Evolutionary conservation across 2,329 filamentous ascomycete genomes (phyloP), one percentile per base, ranked within the genome.

Genomic region (Stemphylium vesicarium): DNA sequence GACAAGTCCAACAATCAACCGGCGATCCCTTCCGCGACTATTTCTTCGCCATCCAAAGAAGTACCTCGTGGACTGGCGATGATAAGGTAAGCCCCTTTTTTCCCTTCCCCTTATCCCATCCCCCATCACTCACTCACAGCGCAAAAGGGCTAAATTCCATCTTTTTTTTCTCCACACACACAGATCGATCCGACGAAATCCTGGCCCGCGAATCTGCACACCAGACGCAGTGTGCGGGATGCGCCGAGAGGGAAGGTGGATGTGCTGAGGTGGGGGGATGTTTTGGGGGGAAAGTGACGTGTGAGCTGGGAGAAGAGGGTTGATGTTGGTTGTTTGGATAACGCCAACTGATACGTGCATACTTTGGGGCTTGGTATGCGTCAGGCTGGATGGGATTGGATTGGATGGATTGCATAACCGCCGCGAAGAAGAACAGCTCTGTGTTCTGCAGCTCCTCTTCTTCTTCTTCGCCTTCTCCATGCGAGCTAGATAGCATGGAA

Each of bases 11-110:
- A 42, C 37, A 40, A 6, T 12, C 31, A 9, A 53, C 18, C 1
- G 56, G 63, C 26, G 66, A 71, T 20, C 46, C 45, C 10, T 70
- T 53, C 13, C 62, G 62, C 20, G 63, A 70, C 43, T 71, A 56
- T 33, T 18, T 52, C 15, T 59, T 57, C 32, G 60, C 55, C 2
- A 37, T 56, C 11, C 43, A 58, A 35, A 56, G 60, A 5, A 31
- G 45, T 20, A 67, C 63, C 1, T 62, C 62, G 1, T 56, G 50
- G 11, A 71, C 63, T 0, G 70, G 65, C 4, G 68, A 58, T 38
- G 63, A 47, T 1, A 39, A 45, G 31, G 69, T 70, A 59, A 65
- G 66, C 22, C 15, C 11, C 8, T 31, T 7, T 4, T 26, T 5
- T 11, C 16, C 18, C 13, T 24, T 18, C 11, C 13, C 11, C 3